Conservation (phyloP, 345 rosid species). For the Arabis alpina region DNA sequence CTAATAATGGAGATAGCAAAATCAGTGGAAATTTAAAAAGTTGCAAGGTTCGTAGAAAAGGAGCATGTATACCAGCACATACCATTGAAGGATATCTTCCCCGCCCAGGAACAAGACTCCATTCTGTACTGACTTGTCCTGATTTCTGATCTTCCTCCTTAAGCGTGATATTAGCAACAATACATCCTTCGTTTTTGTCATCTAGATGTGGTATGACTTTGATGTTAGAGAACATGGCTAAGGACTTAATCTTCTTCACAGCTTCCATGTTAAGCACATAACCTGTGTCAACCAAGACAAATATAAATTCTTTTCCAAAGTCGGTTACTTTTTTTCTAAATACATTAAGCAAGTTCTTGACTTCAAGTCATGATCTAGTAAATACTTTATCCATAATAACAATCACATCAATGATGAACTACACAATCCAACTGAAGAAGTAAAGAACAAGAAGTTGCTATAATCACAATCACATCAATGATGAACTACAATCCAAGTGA, state of each 20-base stretch:
- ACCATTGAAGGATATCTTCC: conserved; percentile 97
- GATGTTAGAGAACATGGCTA: conserved; percentile 46
- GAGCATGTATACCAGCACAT: conserved; percentile 19
- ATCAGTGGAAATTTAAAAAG: no score
- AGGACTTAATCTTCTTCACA: conserved; percentile 70
- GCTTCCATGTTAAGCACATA: conserved; percentile 90
- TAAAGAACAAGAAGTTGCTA: no score
- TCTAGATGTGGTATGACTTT: conserved; percentile 97
- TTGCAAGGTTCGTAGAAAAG: not conserved
- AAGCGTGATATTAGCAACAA: conserved; percentile 92
- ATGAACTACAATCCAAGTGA: no score
- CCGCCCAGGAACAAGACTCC: conserved; percentile 99
- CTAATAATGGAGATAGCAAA: conserved; percentile 44
- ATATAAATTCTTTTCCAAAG: not conserved
- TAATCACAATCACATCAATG: no score
- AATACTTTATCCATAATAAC: no score
- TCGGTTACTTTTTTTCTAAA: not conserved
- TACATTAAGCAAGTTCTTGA: no score
- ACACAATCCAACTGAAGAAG: no score
- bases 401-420: no score
- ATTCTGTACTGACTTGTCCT: conserved; percentile 97
- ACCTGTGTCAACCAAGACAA: conserved; percentile 45
- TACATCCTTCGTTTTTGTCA: conserved; percentile 96
- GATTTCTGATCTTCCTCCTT: conserved; percentile 94
- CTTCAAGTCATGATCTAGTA: no score